phyloP scores from a whole-genome alignment of 768 basidiomycete genomes.

The Mycena polygramma region DNA sequence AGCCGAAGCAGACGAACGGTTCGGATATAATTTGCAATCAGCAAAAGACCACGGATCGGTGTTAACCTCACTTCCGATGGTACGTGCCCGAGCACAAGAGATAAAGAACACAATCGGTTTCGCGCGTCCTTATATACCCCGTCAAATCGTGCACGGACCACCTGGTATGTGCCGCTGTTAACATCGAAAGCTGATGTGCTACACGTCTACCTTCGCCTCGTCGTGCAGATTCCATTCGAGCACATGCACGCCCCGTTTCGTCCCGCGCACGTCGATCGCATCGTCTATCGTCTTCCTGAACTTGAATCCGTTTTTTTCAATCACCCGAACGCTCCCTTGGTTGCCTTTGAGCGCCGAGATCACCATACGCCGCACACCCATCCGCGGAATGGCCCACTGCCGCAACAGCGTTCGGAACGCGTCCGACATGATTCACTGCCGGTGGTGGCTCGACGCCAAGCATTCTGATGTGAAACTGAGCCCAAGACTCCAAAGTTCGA shows the following conservation, averaged over 20 bases:
- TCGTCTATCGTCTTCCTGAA: constrained; percentile 55
- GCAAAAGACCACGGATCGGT: constrained; percentile 97
- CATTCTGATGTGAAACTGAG: constrained; percentile 58
- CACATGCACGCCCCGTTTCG: constrained; percentile 43
- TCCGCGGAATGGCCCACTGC: constrained; percentile 74
- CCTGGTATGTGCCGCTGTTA: constrained; percentile 5
- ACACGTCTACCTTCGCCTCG: background rate
- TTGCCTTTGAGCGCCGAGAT: constrained; percentile 66
- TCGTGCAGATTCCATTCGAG: constrained; percentile 27
- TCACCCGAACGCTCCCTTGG: constrained; percentile 71
- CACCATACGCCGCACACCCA: constrained; percentile 66
- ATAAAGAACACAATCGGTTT: constrained; percentile 52
- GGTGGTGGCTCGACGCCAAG: constrained; percentile 71
- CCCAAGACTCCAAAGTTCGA: background rate
- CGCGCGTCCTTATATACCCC: constrained; percentile 26
- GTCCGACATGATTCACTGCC: constrained; percentile 81
- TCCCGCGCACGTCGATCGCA: constrained; percentile 53
- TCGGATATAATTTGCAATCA: constrained; percentile 99
- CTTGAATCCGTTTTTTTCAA: constrained; percentile 75
- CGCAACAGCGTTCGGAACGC: constrained; percentile 66
- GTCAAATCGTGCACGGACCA: constrained; percentile 28
- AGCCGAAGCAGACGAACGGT: constrained; percentile 92
- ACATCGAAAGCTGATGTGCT: too few relatives aligned
- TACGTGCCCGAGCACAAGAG: constrained; percentile 97
- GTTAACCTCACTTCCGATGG: constrained; percentile 96